Evolutionary conservation across 2,329 filamentous ascomycete genomes (phyloP), one percentile per base, ranked within the genome.

Genomic region (Harringtonia lauricola): DNA sequence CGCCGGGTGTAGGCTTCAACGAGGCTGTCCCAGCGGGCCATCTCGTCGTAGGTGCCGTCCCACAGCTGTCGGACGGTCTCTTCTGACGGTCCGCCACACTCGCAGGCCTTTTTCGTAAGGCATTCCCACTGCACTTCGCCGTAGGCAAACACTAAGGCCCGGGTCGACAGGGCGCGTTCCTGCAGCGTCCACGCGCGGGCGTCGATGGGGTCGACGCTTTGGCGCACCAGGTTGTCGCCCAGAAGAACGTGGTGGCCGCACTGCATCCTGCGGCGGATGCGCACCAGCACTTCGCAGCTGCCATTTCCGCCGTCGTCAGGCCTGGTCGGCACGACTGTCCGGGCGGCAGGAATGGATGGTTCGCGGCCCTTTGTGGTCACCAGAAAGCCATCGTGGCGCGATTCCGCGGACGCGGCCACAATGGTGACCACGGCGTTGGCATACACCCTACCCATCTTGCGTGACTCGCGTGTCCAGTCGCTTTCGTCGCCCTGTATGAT

Each of bases 111-210:
- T n/a, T 18, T n/a, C 24, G 24, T 13, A 13, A 15, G 24, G 29
- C 42, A 44, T n/a, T 39, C 36, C 42, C 42, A 44, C 14, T 42
- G 45, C 15, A 50, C 19, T 17, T 47, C 38, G 14, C 42, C 39
- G 17, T 17, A 13, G 7, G 43, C 41, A 19, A 51, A 49, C 45
- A 48, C 44, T 3, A 50, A 30, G 21, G 39, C 42, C 8, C 49
- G 47, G 18, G 44, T 46, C 10, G 49, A 50, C 12, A 51, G 44
- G 13, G 22, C 35, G 21, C 46, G 47, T 43, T 51, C 49, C 36
- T 51, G 49, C 21, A 47, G 44, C 19, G 48, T 47, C 49, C 49
- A 51, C 7, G 39, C 40, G 17, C 39, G 44, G 15, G 2, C 12
- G 2, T 21, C 19, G 21, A 42, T 33, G 31, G 40, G 40, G 19